Evolutionary conservation across 1,139 yeast genomes (phyloP).

Genomic region (Suhomyces bokatorum): DNA sequence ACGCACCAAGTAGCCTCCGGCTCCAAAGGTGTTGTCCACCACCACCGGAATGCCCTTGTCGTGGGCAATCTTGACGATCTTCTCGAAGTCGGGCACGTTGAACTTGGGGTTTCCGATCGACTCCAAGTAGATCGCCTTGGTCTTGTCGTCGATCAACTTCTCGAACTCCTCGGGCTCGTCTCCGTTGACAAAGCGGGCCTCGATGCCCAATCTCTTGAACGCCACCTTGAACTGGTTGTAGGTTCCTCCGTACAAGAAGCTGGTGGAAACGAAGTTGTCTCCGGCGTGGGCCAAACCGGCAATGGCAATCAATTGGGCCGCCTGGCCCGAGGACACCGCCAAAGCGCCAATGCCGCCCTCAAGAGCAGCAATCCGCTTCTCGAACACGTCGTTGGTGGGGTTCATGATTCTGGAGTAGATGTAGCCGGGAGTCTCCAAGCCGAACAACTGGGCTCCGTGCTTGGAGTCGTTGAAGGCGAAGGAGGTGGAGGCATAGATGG

Average conservation of each 20-base stretch:
- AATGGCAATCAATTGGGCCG: slow-evolving; percentile 87
- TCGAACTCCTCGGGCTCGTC: slow-evolving; percentile 71
- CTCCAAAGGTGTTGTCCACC: slow-evolving; percentile 97
- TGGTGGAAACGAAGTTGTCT: slow-evolving; percentile 83
- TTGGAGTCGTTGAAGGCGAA: slow-evolving; percentile 83
- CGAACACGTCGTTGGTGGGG: slow-evolving; percentile 91
- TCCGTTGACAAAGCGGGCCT: slow-evolving; percentile 79
- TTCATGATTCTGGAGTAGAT: slow-evolving; percentile 89
- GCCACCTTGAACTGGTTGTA: slow-evolving; percentile 93
- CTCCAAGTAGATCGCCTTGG: slow-evolving; percentile 89
- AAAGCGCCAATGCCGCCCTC: slow-evolving; percentile 92
- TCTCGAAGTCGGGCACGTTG: slow-evolving; percentile 89
- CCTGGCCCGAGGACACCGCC: slow-evolving; percentile 93
- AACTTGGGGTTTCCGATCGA: slow-evolving; percentile 93
- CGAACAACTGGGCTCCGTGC: slow-evolving; percentile 90
- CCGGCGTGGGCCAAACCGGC: slow-evolving; percentile 85
- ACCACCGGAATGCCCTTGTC: slow-evolving; percentile 87
- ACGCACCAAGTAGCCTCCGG: slow-evolving; percentile 85
- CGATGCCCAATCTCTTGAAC: slow-evolving; percentile 84
- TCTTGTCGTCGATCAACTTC: slow-evolving; percentile 72
- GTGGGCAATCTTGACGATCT: slow-evolving; percentile 75
- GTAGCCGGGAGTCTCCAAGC: slow-evolving; percentile 77
- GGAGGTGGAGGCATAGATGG: slow-evolving; percentile 86
- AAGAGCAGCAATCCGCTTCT: slow-evolving; percentile 86
- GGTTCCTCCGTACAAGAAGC: slow-evolving; percentile 95